Evolutionary conservation across 2,329 filamentous ascomycete genomes (phyloP), one percentile per base, ranked within the genome.

Genomic region (Aaosphaeria pasadenensis): DNA sequence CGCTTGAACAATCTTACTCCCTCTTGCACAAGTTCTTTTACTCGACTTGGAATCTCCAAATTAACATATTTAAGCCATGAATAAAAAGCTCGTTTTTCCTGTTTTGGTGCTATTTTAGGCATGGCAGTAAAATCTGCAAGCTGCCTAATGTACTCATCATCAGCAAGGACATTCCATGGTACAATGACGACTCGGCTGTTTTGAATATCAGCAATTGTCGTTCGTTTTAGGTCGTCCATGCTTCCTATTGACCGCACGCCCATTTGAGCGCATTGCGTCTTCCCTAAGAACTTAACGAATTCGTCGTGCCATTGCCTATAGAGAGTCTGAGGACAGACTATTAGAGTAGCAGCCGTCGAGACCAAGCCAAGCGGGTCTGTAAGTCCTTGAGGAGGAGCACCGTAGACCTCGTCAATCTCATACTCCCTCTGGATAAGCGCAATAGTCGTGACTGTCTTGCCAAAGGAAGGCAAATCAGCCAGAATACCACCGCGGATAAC

Each of bases 381-480:
- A 24, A 24, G 17, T 24, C 17, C 17, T 24, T 24, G 17, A 33
- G 29, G 13, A 5, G 13, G 36, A 28, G n/a, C 32, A 11, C 11
- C 30, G 13, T 66, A 61, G 5, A 44, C 41, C 11, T 50, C 17
- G 1, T 63, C n/a, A 11, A 63, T 51, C 7, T 66, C 50, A 30
- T 73, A 72, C 40, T 78, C 73, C 4, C 69, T 63, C 33, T 80
- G 72, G 30, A 86, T 76, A 6, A 87, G 64, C 1, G 75, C 82
- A 9, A 87, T 71, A 2, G 77, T 77, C 0, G 80, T 77, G 1
- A 83, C 77, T 0, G 85, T 88, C 57, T 88, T 88, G 0, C 85
- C 85, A 58, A 84, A 87, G 0, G 82, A 84, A 32, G 86, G 82
- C 40, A 81, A 74, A 57, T 86, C 83, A 2, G 83, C 83, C 32